These are phyloP conservation scores for Mentha longifolia DNA, from an alignment of 257 asterid species.

Conservation along the genomic window DNA sequence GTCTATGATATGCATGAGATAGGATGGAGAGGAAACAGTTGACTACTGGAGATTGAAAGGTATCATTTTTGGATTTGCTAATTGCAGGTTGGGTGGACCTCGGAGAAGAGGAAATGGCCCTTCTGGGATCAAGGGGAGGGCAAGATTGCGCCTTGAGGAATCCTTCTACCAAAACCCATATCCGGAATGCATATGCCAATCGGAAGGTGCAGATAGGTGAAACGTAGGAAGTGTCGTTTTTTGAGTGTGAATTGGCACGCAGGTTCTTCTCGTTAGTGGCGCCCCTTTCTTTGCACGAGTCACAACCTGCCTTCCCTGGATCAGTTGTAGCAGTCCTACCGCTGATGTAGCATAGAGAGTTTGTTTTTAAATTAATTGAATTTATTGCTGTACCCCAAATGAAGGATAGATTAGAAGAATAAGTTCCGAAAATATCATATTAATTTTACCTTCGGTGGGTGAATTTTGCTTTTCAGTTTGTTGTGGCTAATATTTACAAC, in stretches of 20 bases:
- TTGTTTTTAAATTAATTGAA: background rate
- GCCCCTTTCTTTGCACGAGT: background rate
- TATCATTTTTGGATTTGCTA: background rate
- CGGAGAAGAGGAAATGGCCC: slow-evolving; percentile 79
- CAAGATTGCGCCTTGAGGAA: slow-evolving; percentile 77
- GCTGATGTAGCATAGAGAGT: background rate
- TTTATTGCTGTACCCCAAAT: background rate
- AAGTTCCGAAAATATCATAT: background rate
- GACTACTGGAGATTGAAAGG: background rate
- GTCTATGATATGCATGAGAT: background rate
- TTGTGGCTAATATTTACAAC: background rate
- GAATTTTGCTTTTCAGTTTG: background rate
- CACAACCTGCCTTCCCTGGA: background rate
- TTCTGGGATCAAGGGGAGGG: slow-evolving; percentile 80
- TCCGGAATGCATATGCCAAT: slow-evolving; percentile 84
- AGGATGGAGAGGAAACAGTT: background rate
- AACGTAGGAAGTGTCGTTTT: background rate
- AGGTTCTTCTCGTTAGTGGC: background rate
- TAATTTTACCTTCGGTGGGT: background rate
- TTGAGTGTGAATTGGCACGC: background rate
- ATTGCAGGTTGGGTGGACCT: slow-evolving; percentile 76
- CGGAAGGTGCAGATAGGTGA: slow-evolving; percentile 40
- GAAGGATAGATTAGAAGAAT: background rate
- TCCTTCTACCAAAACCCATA: slow-evolving; percentile 88
- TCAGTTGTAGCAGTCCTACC: background rate